Conservation (phyloP, 106 monocot species). For the Iris macrosiphon region DNA sequence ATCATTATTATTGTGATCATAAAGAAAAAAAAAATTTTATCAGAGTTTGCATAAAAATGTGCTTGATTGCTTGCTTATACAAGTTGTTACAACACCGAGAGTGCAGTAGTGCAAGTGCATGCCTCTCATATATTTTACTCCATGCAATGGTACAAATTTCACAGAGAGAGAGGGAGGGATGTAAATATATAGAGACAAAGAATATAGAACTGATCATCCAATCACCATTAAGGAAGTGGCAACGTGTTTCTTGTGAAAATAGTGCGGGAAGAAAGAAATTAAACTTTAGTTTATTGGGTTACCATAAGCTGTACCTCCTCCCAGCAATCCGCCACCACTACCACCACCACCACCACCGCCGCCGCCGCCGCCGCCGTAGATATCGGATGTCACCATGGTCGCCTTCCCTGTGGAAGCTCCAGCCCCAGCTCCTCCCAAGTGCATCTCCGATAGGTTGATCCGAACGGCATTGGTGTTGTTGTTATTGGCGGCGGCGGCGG, state of each 20-base stretch:
- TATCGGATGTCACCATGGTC: slow-evolving; percentile 24
- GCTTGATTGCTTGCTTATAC: too few relatives aligned
- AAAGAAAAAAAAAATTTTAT: background rate
- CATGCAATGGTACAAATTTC: too few relatives aligned
- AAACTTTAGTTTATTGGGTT: slow-evolving; percentile 43
- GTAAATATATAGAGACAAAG: too few relatives aligned
- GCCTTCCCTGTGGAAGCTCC: slow-evolving; percentile 21
- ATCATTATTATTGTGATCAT: background rate
- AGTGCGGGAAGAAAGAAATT: background rate
- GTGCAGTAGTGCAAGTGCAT: too few relatives aligned
- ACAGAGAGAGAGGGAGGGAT: too few relatives aligned
- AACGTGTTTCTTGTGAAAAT: background rate
- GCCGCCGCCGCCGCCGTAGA: slow-evolving; percentile 15
- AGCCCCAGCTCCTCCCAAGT: slow-evolving; percentile 35
- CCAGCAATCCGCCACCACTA: slow-evolving; percentile 21
- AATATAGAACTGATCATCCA: slow-evolving; percentile 14
- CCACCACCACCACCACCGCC: too few relatives aligned
- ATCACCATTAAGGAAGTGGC: background rate
- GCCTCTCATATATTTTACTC: too few relatives aligned
- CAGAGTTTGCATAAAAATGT: too few relatives aligned
- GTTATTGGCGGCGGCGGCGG: slow-evolving; percentile 1
- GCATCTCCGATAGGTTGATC: slow-evolving; percentile 58
- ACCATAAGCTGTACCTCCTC: slow-evolving; percentile 38
- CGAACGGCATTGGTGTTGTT: slow-evolving; percentile 11
- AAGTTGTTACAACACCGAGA: too few relatives aligned